Percentiles rank a stretch among this genome's conserved stretches.
phyloP scores from a whole-genome alignment of 225 moss, liverwort and hornwort genomes.

The Bryoerythrophyllum caledonicum region DNA sequence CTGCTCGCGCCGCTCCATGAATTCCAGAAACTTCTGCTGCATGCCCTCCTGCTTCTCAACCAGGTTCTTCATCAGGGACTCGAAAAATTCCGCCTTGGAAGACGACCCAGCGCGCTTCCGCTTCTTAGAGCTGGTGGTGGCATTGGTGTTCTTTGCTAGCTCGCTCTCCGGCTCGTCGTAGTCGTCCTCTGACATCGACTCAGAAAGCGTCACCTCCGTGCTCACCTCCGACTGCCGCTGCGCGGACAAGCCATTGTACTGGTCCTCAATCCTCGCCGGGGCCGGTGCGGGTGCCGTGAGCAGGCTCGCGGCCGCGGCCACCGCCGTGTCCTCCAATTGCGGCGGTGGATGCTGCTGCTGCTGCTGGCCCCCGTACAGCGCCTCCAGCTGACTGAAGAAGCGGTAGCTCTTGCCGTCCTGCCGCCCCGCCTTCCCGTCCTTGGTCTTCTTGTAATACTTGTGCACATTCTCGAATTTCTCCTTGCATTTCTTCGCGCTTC shows the following conservation, averaged over 20 bases:
- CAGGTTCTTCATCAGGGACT: conserved; percentile 78
- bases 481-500: conserved; percentile 98
- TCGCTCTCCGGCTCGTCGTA: conserved; percentile 77
- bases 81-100: conserved; percentile 69
- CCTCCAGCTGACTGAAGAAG: conserved; percentile 95
- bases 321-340: conserved; percentile 39
- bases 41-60: conserved; percentile 95
- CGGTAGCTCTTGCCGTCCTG: conserved; percentile 95
- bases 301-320: conserved; percentile 42
- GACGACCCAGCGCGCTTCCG: conserved; percentile 51
- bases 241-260: conserved; percentile 52
- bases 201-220: conserved; percentile 77
- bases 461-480: conserved; percentile 99
- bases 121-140: conserved; percentile 50
- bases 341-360: conserved; percentile 26
- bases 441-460: conserved; percentile 99
- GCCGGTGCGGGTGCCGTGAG: conserved; percentile 50
- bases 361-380: conserved; percentile 76
- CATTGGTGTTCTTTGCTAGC: conserved; percentile 42
- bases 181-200: conserved; percentile 85
- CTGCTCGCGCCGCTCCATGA: conserved; percentile 91
- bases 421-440: conserved; percentile 95
- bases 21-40: conserved; percentile 91
- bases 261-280: conserved; percentile 32
- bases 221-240: conserved; percentile 87